Evolutionary conservation across 176 grass and related monocot species (phyloP).

Genomic region (Aegilops umbellulata): DNA sequence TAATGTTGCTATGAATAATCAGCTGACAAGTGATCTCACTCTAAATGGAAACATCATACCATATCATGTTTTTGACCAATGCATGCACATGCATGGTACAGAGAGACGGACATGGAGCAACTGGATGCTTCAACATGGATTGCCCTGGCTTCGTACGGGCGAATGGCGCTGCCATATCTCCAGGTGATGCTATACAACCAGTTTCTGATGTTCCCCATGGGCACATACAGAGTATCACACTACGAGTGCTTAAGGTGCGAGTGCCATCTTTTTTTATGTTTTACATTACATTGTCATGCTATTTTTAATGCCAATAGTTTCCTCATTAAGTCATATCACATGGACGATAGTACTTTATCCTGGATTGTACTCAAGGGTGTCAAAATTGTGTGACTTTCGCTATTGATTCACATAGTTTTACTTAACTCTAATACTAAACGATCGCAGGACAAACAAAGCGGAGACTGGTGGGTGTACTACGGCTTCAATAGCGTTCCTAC

Average conservation of each 20-base stretch:
- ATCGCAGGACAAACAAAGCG: background rate
- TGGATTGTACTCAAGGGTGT: no score
- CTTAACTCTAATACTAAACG: background rate
- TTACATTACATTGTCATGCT: background rate
- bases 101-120: background rate
- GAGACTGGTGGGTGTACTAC: background rate
- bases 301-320: background rate
- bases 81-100: background rate
- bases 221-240: background rate
- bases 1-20: background rate
- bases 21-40: background rate
- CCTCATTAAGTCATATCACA: background rate
- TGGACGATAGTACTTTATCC: no score
- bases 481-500: background rate
- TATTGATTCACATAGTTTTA: no score
- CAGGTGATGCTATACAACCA: background rate
- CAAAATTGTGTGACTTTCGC: no score
- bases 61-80: background rate
- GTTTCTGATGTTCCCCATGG: background rate
- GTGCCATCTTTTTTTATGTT: background rate
- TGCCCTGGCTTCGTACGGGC: background rate
- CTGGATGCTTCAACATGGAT: slow-evolving; percentile 2
- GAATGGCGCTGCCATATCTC: background rate
- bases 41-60: no score
- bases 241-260: background rate